Percentiles rank a stretch among this genome's conserved stretches.
Conservation (phyloP, 768 basidiomycete species). For the Daedalea quercina region DNA sequence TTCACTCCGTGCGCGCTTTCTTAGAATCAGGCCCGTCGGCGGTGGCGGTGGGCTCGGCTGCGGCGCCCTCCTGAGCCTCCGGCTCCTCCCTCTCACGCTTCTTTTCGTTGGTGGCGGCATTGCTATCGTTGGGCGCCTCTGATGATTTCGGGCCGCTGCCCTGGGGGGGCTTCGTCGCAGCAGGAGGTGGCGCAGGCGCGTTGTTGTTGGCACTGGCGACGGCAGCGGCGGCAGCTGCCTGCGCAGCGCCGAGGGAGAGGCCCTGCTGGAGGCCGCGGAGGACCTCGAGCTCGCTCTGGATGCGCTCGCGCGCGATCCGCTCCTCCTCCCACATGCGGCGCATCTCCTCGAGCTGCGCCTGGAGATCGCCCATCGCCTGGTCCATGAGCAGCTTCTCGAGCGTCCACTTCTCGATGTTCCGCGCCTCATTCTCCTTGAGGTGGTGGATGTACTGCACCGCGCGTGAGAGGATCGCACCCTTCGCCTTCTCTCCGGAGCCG, state of each 20-base stretch:
- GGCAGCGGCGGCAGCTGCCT: conserved; percentile 1
- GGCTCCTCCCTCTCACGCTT: conserved; percentile 13
- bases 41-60: conserved; percentile 9
- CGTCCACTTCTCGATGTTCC: conserved; percentile 92
- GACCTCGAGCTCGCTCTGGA: conserved; percentile 59
- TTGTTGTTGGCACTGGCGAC: not conserved
- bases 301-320: conserved; percentile 47
- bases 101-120: no score
- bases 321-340: conserved; percentile 81
- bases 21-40: conserved; percentile 11
- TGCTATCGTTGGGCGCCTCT: conserved; percentile 9
- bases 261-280: conserved; percentile 21
- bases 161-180: not conserved
- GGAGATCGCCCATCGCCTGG: conserved; percentile 84
- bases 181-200: not conserved
- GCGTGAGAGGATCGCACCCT: conserved; percentile 81
- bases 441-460: conserved; percentile 91
- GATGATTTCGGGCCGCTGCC: not conserved
- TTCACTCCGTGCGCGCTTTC: not conserved
- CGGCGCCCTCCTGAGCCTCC: conserved; percentile 18
- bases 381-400: conserved; percentile 90
- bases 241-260: conserved; percentile 3
- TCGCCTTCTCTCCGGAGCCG: conserved; percentile 81
- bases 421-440: conserved; percentile 84
- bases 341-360: conserved; percentile 77